These are phyloP conservation scores for Neoascochyta sp. DNA, from an alignment of 2,329 filamentous ascomycete genomes.

Conservation along the genomic window DNA sequence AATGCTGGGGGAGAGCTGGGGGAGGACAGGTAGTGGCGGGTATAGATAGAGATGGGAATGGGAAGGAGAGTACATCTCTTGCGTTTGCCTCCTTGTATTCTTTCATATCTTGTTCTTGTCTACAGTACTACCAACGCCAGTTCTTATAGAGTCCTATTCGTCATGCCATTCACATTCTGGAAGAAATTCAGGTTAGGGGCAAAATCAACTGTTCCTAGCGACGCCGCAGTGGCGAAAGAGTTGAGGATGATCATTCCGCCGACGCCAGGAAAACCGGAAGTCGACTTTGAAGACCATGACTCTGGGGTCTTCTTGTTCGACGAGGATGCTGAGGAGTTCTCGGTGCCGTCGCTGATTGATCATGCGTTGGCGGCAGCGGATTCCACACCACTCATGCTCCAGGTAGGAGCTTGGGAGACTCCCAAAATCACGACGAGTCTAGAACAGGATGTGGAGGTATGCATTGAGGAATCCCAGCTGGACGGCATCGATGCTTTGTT, in stretches of 20 bases:
- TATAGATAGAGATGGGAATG: conserved; percentile 1
- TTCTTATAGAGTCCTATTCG: conserved; percentile 1
- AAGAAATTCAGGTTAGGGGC: conserved; percentile 12
- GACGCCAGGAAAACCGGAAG: conserved; percentile 1
- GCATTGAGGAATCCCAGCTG: too few relatives aligned
- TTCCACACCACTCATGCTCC: neutral
- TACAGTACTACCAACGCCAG: too few relatives aligned
- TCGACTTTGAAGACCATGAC: conserved; percentile 15
- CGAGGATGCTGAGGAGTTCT: conserved; percentile 9
- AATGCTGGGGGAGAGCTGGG: conserved; percentile 6
- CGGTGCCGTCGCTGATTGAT: too few relatives aligned
- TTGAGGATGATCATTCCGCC: conserved; percentile 1
- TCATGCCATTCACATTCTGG: conserved; percentile 24
- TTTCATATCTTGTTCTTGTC: conserved; percentile 1
- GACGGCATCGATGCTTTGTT: too few relatives aligned
- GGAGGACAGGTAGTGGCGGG: conserved; percentile 1
- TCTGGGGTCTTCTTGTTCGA: conserved; percentile 18
- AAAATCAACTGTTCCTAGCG: conserved; percentile 5
- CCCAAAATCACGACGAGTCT: neutral
- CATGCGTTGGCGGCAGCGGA: too few relatives aligned
- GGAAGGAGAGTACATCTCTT: neutral
- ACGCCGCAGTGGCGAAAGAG: conserved; percentile 4
- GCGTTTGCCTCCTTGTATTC: conserved; percentile 2
- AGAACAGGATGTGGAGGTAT: too few relatives aligned
- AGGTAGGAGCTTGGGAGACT: neutral